phyloP scores from a whole-genome alignment of 768 basidiomycete species.

The Termitomyces sp. region DNA sequence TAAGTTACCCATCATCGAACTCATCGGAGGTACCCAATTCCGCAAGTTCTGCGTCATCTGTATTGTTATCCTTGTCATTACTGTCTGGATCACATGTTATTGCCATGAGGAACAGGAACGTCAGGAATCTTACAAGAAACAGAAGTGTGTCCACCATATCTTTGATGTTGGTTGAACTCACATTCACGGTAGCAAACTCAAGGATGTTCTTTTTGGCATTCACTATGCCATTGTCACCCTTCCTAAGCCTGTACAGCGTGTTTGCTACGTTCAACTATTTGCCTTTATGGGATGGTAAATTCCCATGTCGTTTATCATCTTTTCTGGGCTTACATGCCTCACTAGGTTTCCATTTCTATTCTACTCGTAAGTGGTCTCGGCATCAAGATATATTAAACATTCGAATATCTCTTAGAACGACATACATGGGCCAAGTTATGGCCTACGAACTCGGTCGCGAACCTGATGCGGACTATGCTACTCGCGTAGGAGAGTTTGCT shows the following conservation, averaged over 20 bases:
- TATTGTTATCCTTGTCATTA: slow-evolving; percentile 68
- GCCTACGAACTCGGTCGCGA: slow-evolving; percentile 67
- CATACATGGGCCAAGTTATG: slow-evolving; percentile 93
- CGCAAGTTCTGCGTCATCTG: slow-evolving; percentile 91
- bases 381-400: background rate
- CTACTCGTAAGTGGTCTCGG: slow-evolving; percentile 55
- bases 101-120: slow-evolving; percentile 78
- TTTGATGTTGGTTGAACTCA: background rate
- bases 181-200: slow-evolving; percentile 39
- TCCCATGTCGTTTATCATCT: background rate
- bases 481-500: slow-evolving; percentile 80
- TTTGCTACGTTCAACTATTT: slow-evolving; percentile 90
- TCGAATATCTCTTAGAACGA: slow-evolving; percentile 49
- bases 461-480: slow-evolving; percentile 80
- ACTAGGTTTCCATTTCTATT: slow-evolving; percentile 92
- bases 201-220: slow-evolving; percentile 79
- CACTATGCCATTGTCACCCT: slow-evolving; percentile 64
- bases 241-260: slow-evolving; percentile 78
- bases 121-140: slow-evolving; percentile 31
- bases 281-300: slow-evolving; percentile 95
- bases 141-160: slow-evolving; percentile 26
- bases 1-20: slow-evolving; percentile 65
- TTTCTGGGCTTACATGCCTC: slow-evolving; percentile 2
- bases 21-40: slow-evolving; percentile 90
- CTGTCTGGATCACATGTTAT: slow-evolving; percentile 86